Evolutionary conservation across 2,329 filamentous ascomycete species (phyloP).

Genomic region (Chaetomiaceae sp.): DNA sequence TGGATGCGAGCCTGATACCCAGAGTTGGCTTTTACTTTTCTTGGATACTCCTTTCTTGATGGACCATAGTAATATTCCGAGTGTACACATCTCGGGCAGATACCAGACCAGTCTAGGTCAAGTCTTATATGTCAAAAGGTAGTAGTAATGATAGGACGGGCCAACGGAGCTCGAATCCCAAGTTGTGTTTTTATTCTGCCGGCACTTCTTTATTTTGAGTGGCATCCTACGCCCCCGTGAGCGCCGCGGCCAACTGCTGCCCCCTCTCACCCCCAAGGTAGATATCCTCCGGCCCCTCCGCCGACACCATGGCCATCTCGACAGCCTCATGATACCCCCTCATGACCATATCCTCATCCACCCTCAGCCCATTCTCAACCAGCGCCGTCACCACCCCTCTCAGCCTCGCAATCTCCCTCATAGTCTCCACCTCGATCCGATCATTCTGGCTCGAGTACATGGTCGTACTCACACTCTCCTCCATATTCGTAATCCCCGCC

Average conservation of each 20-base stretch:
- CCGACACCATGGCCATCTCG: constrained; percentile 63
- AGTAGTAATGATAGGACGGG: not conserved
- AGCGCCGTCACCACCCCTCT: constrained; percentile 76
- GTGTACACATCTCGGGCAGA: not conserved
- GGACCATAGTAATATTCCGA: too few species aligned
- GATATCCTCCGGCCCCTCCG: constrained; percentile 51
- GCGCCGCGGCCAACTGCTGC: constrained; percentile 43
- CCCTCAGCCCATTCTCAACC: constrained; percentile 73
- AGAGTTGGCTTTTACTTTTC: not conserved
- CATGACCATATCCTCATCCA: constrained; percentile 87
- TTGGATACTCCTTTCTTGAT: too few species aligned
- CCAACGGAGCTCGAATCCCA: not conserved
- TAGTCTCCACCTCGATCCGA: constrained; percentile 67
- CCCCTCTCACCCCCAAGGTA: constrained; percentile 58
- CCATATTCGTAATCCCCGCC: constrained; percentile 71
- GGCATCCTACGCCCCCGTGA: constrained; percentile 27
- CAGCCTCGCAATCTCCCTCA: constrained; percentile 83
- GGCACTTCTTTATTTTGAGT: not conserved
- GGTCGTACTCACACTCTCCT: constrained; percentile 77
- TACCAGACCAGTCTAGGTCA: constrained; percentile 1
- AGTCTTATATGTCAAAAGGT: not conserved
- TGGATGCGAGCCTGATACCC: constrained; percentile 1
- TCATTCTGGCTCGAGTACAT: constrained; percentile 98
- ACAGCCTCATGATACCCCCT: constrained; percentile 77
- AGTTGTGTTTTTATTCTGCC: not conserved